Evolutionary conservation across 352 stramenopile species (phyloP).

Genomic region (Stramenopiles sp.): DNA sequence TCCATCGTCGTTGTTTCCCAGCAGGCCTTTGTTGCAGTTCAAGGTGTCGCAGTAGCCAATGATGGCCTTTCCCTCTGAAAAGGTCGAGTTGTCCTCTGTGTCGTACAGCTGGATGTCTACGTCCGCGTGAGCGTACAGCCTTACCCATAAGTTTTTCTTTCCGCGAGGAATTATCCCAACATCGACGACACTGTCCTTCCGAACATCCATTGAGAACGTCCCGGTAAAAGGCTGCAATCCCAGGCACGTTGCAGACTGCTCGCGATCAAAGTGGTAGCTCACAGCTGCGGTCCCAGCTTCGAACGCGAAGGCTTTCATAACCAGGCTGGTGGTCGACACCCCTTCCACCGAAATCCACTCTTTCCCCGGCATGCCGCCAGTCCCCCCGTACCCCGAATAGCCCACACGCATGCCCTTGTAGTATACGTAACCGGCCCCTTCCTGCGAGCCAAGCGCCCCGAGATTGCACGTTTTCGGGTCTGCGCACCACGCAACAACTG

Average conservation of each 20-base stretch:
- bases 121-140: not conserved
- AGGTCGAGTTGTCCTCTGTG: not conserved
- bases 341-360: constrained; percentile 16
- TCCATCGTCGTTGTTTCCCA: constrained; percentile 17
- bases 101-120: constrained; percentile 19
- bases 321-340: not conserved
- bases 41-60: constrained; percentile 14
- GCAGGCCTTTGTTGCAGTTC: constrained; percentile 10
- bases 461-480: no score
- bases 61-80: constrained; percentile 10
- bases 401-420: constrained; percentile 19
- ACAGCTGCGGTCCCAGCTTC: constrained; percentile 14
- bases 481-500: no score
- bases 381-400: constrained; percentile 16
- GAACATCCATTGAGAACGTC: not conserved
- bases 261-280: constrained; percentile 14
- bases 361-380: constrained; percentile 8
- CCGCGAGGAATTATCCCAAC: constrained; percentile 16
- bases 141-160: constrained; percentile 16
- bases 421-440: no score
- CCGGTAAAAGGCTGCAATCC: not conserved
- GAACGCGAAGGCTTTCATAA: constrained; percentile 18
- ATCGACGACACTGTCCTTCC: constrained; percentile 10
- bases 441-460: no score
- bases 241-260: constrained; percentile 2